phyloP scores from a whole-genome alignment of 257 asterid genomes.

The Cynanchum wilfordii region DNA sequence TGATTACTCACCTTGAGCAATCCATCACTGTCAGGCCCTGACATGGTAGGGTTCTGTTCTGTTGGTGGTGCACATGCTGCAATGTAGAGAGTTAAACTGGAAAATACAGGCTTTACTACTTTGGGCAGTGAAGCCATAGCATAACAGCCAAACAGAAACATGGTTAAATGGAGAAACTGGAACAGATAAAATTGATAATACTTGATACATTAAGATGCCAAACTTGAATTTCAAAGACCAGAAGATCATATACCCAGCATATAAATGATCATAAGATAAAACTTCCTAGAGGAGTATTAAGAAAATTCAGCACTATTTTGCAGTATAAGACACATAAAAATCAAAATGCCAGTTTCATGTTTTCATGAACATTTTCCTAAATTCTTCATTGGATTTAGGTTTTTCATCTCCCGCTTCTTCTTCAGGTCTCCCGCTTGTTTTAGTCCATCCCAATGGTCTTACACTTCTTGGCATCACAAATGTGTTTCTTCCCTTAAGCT shows the following conservation, averaged over 20 bases:
- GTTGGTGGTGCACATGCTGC: background rate
- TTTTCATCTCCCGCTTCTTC: slow-evolving; percentile 44
- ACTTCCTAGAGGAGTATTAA: background rate
- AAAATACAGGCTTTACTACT: background rate
- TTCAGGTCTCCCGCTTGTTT: slow-evolving; percentile 30
- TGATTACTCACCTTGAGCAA: background rate
- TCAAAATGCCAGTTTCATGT: slow-evolving; percentile 14
- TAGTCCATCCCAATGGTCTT: slow-evolving; percentile 49
- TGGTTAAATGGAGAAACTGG: background rate
- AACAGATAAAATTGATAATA: background rate
- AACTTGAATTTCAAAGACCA: background rate
- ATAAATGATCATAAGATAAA: background rate
- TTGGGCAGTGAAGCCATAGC: background rate
- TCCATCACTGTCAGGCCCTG: background rate
- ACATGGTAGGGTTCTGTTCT: background rate
- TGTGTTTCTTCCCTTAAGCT: slow-evolving; percentile 64
- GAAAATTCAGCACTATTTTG: background rate
- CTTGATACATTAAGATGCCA: background rate
- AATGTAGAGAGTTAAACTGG: background rate
- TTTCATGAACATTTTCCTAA: slow-evolving; percentile 76
- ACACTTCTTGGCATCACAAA: slow-evolving; percentile 89
- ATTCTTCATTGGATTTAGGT: slow-evolving; percentile 90
- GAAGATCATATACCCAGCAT: background rate
- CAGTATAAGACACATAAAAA: background rate
- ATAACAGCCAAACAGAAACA: background rate